These are phyloP conservation scores for Nitzschia palea DNA, from an alignment of 108 stramenopile species.

Conservation along the genomic window DNA sequence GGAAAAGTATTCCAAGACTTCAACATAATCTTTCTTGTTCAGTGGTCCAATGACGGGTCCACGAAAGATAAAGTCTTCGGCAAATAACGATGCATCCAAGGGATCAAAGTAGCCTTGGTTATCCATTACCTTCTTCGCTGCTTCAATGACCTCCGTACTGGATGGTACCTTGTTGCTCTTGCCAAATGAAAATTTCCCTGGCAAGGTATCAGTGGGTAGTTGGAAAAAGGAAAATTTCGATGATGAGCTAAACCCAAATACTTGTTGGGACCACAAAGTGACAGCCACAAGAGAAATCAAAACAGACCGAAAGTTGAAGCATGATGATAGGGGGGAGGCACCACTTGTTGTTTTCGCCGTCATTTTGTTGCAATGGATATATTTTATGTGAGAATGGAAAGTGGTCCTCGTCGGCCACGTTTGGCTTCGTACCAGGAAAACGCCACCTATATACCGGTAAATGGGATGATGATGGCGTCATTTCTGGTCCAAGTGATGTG, in stretches of 20 bases:
- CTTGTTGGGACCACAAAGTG: neutral
- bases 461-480: too few species aligned
- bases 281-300: neutral
- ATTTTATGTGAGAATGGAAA: too few species aligned
- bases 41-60: slow-evolving; percentile 62
- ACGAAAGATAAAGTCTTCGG: slow-evolving; percentile 61
- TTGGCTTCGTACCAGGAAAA: too few species aligned
- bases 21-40: slow-evolving; percentile 46
- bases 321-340: too few species aligned
- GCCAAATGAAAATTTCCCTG: too few species aligned
- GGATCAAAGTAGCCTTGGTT: slow-evolving; percentile 7
- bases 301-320: too few species aligned
- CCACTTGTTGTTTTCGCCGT: too few species aligned
- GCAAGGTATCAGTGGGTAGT: neutral
- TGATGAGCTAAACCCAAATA: neutral
- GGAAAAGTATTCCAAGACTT: slow-evolving; percentile 26
- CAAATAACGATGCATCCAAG: slow-evolving; percentile 8
- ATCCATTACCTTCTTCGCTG: slow-evolving; percentile 3
- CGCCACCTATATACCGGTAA: too few species aligned
- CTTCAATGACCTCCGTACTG: neutral
- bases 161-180: neutral
- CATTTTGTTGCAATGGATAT: too few species aligned
- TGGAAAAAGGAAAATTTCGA: neutral
- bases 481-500: too few species aligned
- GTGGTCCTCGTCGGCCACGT: too few species aligned